Conservation (phyloP, 176 grass and related monocot species). For the Metroxylon sagu region DNA sequence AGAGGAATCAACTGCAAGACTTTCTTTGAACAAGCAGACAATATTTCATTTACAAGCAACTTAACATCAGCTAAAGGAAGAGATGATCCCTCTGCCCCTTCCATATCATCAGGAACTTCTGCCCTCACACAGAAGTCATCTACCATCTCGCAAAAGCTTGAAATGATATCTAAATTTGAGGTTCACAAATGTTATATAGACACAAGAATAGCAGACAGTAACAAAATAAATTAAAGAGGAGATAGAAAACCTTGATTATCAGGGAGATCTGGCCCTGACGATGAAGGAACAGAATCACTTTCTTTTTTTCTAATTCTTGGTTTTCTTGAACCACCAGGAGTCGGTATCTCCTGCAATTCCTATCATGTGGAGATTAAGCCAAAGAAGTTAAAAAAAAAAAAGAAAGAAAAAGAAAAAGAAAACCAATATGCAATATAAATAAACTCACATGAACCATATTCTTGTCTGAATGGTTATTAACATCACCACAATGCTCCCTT, state of each 20-base stretch:
- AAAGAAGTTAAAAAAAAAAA: slow-evolving; percentile 24
- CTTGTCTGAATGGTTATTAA: slow-evolving; percentile 39
- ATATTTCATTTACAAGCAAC: slow-evolving; percentile 76
- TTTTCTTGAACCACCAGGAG: slow-evolving; percentile 74
- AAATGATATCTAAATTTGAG: slow-evolving; percentile 49
- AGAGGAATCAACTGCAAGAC: slow-evolving; percentile 69
- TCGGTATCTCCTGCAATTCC: slow-evolving; percentile 42
- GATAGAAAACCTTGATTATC: slow-evolving; percentile 56
- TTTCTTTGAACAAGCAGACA: slow-evolving; percentile 58
- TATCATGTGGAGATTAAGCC: slow-evolving; percentile 25
- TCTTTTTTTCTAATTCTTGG: slow-evolving; percentile 78
- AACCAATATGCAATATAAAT: neutral
- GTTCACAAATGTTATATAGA: slow-evolving; percentile 21
- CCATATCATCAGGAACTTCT: slow-evolving; percentile 65
- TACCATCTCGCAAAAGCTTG: slow-evolving; percentile 68
- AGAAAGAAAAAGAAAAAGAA: neutral
- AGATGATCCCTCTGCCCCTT: slow-evolving; percentile 64
- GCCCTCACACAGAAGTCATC: slow-evolving; percentile 85
- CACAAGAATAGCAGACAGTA: neutral
- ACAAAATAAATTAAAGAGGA: slow-evolving; percentile 10
- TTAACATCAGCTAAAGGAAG: slow-evolving; percentile 67
- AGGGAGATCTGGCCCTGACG: slow-evolving; percentile 38
- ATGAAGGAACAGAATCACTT: slow-evolving; percentile 41
- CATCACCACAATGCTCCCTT: slow-evolving; percentile 38
- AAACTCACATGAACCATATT: slow-evolving; percentile 51